Base-by-base conservation (phyloP, 2,329 filamentous ascomycete species). In the Aspergillus sp. region DNA sequence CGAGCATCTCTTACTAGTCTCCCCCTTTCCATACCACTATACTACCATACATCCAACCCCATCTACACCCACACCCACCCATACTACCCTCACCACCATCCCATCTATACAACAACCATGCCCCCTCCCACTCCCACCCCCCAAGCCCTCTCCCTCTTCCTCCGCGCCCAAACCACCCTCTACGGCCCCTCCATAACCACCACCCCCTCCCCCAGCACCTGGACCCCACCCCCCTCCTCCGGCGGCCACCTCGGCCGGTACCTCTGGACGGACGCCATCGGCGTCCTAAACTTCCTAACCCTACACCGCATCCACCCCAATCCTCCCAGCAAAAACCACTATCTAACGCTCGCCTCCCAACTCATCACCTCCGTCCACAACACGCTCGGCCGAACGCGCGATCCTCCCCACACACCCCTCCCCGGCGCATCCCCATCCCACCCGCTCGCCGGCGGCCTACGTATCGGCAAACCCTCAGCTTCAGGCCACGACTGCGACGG, bases 191-290 rank as follows among this genome's bases (percentile, higher is more conserved):
- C 4, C 21, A 72, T 79, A 58, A 65, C 65, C 55, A 59, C 61
- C 10, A 70, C 78, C 51, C 41, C 60, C 9, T 74, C 39, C 72
- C 75, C 1, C 55, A 64, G 6, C 23, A 57, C 64, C 5, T 87
- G 84, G 84, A 76, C 59, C 1, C 82, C 82, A 1, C 83, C 84
- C 0, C 78, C 78, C 1, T 78, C 77, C 28, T 80, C 83, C 0
- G 84, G 82, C 6, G 84, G 84, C 10, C 83, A 86, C 65, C 77
- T 76, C n/a, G 85, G 85, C 19, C 80, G 85, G 15, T 87, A 87
- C 67, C 78, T 87, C 21, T 87, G 84, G 85, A 86, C 83, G 0
- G 85, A 87, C 64, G 83, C 84, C 1, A 87, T 87, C 66, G 85
- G 84, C 4, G 81, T 87, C 7, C 65, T 87, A 60, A 86, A 87